Evolutionary conservation across 148 eudicot genomes (phyloP).

Genomic region (Chenopodium berlandieri): DNA sequence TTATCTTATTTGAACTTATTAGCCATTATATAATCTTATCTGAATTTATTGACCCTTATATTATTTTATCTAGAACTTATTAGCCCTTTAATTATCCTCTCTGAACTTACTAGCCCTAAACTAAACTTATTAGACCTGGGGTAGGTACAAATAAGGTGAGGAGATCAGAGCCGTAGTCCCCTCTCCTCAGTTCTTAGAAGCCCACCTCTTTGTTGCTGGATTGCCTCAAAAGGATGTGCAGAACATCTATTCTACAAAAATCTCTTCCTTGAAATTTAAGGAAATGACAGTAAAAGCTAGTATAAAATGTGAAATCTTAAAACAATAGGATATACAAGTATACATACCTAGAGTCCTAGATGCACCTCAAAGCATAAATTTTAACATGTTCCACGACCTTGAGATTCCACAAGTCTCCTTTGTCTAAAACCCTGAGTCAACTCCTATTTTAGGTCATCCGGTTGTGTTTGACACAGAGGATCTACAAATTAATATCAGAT

Average conservation of each 20-base stretch:
- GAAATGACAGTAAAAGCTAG: not conserved
- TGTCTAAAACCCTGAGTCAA: not conserved
- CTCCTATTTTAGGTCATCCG: not conserved
- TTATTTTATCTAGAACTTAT: no score
- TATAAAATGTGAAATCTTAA: no score
- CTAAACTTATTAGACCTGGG: no score
- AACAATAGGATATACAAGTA: no score
- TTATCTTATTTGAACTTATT: no score
- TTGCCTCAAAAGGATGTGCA: not conserved
- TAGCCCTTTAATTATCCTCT: no score
- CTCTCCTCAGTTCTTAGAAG: no score
- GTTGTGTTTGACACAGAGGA: not conserved
- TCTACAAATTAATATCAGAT: not conserved
- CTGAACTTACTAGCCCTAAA: no score
- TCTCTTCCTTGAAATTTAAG: not conserved
- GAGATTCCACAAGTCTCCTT: not conserved
- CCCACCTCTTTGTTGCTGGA: not conserved
- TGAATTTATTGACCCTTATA: no score
- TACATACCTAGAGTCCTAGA: not conserved
- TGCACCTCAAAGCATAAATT: not conserved
- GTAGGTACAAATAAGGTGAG: no score
- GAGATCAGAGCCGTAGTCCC: no score
- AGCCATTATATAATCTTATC: no score
- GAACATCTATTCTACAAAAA: not conserved
- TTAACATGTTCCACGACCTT: not conserved